Conservation (phyloP, 2,329 filamentous ascomycete genomes). For the Nannizziopsis barbatae region DNA sequence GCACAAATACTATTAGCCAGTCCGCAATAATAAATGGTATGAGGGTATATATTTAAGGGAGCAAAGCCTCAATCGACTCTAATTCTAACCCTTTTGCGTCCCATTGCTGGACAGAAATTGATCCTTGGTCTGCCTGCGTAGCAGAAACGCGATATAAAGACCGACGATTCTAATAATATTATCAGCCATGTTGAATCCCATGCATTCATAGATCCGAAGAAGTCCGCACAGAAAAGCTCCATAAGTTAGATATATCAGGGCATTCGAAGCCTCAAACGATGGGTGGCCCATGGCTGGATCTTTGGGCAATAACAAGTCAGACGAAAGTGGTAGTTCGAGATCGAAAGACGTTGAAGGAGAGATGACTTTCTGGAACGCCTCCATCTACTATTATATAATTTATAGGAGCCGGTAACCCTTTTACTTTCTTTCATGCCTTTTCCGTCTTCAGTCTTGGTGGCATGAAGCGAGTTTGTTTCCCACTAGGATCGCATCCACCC, state of each 20-base stretch:
- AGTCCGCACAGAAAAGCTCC: slow-evolving; percentile 57
- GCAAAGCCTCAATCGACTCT: background rate
- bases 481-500: slow-evolving; percentile 1
- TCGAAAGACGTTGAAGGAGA: no score
- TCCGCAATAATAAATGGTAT: background rate
- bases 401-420: no score
- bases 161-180: slow-evolving; percentile 48
- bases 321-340: slow-evolving; percentile 3
- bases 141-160: slow-evolving; percentile 44
- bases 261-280: slow-evolving; percentile 66
- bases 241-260: slow-evolving; percentile 72
- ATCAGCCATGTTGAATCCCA: slow-evolving; percentile 1
- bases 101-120: slow-evolving; percentile 66
- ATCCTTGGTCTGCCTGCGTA: slow-evolving; percentile 53
- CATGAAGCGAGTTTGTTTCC: slow-evolving; percentile 1
- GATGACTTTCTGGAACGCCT: no score
- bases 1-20: slow-evolving; percentile 1
- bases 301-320: background rate
- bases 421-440: slow-evolving; percentile 1
- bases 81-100: slow-evolving; percentile 66
- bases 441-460: background rate
- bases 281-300: slow-evolving; percentile 55
- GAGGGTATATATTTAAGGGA: background rate
- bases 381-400: no score
- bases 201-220: background rate